Conservation (phyloP, 2,329 filamentous ascomycete genomes). For the Paracorniculantispora psalliotae region DNA sequence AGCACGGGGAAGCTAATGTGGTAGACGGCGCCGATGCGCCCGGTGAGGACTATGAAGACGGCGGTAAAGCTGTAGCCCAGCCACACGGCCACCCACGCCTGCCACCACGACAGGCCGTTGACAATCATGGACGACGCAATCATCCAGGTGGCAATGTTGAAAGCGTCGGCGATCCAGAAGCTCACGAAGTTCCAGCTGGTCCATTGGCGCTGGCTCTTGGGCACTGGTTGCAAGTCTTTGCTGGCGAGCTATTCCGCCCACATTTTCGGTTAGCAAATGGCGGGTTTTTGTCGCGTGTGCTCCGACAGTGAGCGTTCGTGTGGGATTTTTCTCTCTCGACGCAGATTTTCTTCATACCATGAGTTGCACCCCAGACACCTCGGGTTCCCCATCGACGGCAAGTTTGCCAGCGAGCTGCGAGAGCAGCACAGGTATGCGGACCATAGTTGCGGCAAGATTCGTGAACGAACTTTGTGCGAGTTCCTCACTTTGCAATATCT, state of each 20-base stretch:
- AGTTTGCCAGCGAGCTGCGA: conserved; percentile 6
- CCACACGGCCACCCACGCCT: conserved; percentile 83
- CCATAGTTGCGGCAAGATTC: not conserved
- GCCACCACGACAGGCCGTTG: conserved; percentile 81
- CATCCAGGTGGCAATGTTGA: conserved; percentile 95
- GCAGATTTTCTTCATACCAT: conserved; percentile 3
- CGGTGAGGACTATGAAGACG: conserved; percentile 70
- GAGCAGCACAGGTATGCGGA: not conserved
- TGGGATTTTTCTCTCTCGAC: not conserved
- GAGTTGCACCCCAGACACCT: conserved; percentile 9
- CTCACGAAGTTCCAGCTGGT: conserved; percentile 81
- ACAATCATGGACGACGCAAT: conserved; percentile 80
- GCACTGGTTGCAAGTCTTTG: conserved; percentile 75
- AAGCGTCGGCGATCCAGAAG: conserved; percentile 81
- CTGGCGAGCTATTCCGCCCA: conserved; percentile 59
- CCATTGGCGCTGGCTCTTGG: conserved; percentile 77
- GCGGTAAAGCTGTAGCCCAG: conserved; percentile 75
- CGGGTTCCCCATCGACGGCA: conserved; percentile 2
- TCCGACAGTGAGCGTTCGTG: not conserved
- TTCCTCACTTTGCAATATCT: not conserved
- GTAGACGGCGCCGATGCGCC: conserved; percentile 79
- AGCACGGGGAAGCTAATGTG: conserved; percentile 87
- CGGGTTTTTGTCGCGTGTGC: not conserved
- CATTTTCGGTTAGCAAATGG: not conserved
- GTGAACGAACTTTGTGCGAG: not conserved